phyloP scores from a whole-genome alignment of 2,329 filamentous ascomycete species.

The Rutstroemia sp. region DNA sequence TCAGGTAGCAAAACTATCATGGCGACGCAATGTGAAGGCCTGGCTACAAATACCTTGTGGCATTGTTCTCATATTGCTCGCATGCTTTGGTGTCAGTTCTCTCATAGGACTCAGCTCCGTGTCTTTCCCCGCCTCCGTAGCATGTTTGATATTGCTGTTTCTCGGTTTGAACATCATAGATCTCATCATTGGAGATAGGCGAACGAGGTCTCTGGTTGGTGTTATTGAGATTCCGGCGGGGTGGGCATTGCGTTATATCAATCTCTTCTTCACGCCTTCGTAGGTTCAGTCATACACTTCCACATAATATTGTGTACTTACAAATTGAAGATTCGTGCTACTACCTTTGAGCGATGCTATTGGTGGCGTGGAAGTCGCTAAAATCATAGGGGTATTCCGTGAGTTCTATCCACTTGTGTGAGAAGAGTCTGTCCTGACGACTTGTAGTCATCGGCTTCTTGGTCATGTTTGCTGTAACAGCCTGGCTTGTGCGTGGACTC shows the following conservation, averaged over 20 bases:
- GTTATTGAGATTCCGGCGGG: constrained; percentile 42
- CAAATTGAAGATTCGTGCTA: constrained; percentile 39
- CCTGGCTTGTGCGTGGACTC: constrained; percentile 46
- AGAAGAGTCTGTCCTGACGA: neutral
- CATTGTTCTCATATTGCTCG: constrained; percentile 31
- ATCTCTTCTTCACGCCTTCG: constrained; percentile 14
- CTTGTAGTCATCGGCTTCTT: constrained; percentile 47
- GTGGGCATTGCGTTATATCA: constrained; percentile 14
- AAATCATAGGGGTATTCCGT: constrained; percentile 54
- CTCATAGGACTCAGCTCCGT: constrained; percentile 39
- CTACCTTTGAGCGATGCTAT: constrained; percentile 49
- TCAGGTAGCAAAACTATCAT: constrained; percentile 25
- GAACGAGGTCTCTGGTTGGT: constrained; percentile 40
- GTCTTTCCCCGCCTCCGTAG: constrained; percentile 52
- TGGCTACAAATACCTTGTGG: constrained; percentile 46
- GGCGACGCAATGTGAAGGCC: constrained; percentile 27
- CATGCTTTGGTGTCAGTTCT: constrained; percentile 35
- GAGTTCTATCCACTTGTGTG: constrained; percentile 20
- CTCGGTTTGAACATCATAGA: constrained; percentile 41
- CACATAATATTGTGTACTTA: neutral
- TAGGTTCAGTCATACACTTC: neutral
- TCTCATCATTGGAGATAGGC: constrained; percentile 38
- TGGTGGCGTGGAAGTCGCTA: constrained; percentile 45
- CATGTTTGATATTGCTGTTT: constrained; percentile 49
- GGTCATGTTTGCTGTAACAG: constrained; percentile 43